A percentile compares a stretch with the other conserved stretches of the same genome.
phyloP scores from a whole-genome alignment of 805 yeast species.

The Wickerhamiella dianesei region DNA sequence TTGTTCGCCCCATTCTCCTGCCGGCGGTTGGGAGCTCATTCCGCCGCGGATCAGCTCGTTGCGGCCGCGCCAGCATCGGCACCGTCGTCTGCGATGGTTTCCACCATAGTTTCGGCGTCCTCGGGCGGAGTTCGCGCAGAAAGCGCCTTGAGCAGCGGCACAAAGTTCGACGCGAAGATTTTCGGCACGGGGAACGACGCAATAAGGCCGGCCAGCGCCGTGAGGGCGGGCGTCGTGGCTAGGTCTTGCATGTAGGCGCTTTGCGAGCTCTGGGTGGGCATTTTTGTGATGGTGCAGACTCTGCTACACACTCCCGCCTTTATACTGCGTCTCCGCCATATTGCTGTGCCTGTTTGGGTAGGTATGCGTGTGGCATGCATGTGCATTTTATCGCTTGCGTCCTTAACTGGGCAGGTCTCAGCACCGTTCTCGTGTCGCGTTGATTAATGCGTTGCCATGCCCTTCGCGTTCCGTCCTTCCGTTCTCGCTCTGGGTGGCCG shows the following conservation, averaged over 20 bases:
- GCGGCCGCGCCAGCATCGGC: neutral
- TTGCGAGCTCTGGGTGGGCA: constrained; percentile 16
- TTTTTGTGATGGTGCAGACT: neutral
- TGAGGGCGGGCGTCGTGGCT: constrained; percentile 40
- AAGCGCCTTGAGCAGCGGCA: constrained; percentile 34
- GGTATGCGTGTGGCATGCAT: neutral
- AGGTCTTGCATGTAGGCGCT: constrained; percentile 36
- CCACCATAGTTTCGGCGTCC: neutral
- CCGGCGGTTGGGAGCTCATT: too few relatives aligned
- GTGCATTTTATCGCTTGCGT: neutral
- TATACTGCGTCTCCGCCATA: too few relatives aligned
- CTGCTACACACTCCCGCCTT: too few relatives aligned
- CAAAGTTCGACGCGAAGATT: constrained; percentile 46
- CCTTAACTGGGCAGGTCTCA: neutral
- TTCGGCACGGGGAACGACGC: constrained; percentile 47
- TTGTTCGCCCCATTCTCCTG: too few relatives aligned
- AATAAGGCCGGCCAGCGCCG: constrained; percentile 43
- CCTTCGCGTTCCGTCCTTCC: too few relatives aligned
- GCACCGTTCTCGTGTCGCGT: too few relatives aligned
- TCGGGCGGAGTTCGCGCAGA: neutral
- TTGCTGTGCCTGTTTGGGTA: too few relatives aligned
- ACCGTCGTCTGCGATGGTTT: neutral
- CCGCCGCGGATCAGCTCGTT: neutral
- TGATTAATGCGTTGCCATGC: too few relatives aligned
- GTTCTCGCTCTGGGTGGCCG: too few relatives aligned